These are phyloP conservation scores for Gleditsia sinensis DNA, from an alignment of 306 rosid genomes.

Conservation along the genomic window DNA sequence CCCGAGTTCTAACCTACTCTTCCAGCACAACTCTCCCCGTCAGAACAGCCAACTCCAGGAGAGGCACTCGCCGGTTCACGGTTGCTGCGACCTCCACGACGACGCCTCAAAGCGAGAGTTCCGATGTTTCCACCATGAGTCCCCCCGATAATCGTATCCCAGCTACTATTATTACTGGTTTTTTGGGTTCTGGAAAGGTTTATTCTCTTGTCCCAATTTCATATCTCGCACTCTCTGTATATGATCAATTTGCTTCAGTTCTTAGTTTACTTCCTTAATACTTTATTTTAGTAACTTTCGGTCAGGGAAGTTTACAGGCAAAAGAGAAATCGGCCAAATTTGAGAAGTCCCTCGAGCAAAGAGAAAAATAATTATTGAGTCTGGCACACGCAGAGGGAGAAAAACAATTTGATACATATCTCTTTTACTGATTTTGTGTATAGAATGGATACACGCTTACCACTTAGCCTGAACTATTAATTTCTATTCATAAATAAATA, in stretches of 20 bases:
- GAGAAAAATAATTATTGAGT: not conserved
- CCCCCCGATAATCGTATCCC: conserved; percentile 81
- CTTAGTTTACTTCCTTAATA: not conserved
- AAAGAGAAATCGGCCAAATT: too few relatives aligned
- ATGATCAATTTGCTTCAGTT: not conserved
- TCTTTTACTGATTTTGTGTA: not conserved
- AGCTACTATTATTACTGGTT: conserved; percentile 93
- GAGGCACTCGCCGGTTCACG: conserved; percentile 47
- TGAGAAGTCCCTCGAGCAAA: not conserved
- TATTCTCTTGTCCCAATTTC: not conserved
- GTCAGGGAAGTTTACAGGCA: not conserved
- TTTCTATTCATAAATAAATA: not conserved
- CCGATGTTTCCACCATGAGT: conserved; percentile 63
- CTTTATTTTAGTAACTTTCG: not conserved
- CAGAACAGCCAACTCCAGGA: conserved; percentile 33
- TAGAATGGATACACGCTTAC: not conserved
- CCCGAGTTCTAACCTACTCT: conserved; percentile 30
- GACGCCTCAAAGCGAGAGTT: conserved; percentile 56
- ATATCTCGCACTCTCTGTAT: not conserved
- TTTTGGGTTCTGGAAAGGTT: conserved; percentile 97
- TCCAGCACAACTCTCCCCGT: conserved; percentile 31
- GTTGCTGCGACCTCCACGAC: conserved; percentile 58
- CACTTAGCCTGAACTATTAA: too few relatives aligned
- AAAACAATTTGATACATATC: not conserved
- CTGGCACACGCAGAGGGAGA: not conserved